A percentile compares a stretch with the other conserved stretches of the same genome.
Evolutionary conservation across 2,329 filamentous ascomycete genomes (phyloP).

Genomic region (Cercospora citrullina): DNA sequence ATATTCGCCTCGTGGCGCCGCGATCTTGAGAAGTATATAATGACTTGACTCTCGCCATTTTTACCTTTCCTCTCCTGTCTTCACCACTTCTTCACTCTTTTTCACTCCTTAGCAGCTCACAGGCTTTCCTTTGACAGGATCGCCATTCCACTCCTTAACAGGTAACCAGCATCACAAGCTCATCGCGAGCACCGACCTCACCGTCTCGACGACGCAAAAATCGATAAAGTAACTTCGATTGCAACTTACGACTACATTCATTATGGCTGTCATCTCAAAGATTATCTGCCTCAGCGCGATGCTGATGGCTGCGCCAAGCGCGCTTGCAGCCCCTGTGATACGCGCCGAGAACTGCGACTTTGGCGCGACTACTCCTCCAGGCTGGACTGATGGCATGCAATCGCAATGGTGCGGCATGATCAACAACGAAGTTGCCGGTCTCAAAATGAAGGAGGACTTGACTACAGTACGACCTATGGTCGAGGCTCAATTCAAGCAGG

Average conservation of each 20-base stretch:
- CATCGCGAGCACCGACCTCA: background rate
- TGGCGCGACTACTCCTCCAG: constrained; percentile 6
- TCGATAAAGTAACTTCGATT: background rate
- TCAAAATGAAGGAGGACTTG: constrained; percentile 7
- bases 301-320: constrained; percentile 4
- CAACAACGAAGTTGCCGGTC: constrained; percentile 14
- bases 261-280: constrained; percentile 11
- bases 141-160: constrained; percentile 7
- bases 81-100: background rate
- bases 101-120: background rate
- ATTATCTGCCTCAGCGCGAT: constrained; percentile 3
- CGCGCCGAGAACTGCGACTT: constrained; percentile 12
- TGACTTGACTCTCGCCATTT: background rate
- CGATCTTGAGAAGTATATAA: constrained; percentile 4
- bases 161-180: background rate
- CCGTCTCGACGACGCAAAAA: constrained; percentile 3
- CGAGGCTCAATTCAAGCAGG: constrained; percentile 15
- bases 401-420: constrained; percentile 23
- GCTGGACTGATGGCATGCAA: constrained; percentile 9
- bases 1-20: background rate
- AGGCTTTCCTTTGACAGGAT: constrained; percentile 10
- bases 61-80: background rate
- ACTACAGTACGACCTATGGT: constrained; percentile 1
- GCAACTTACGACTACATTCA: background rate
- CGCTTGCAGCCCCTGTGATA: constrained; percentile 9